phyloP scores from a whole-genome alignment of 106 monocot species.

The Dactylorhiza incarnata region DNA sequence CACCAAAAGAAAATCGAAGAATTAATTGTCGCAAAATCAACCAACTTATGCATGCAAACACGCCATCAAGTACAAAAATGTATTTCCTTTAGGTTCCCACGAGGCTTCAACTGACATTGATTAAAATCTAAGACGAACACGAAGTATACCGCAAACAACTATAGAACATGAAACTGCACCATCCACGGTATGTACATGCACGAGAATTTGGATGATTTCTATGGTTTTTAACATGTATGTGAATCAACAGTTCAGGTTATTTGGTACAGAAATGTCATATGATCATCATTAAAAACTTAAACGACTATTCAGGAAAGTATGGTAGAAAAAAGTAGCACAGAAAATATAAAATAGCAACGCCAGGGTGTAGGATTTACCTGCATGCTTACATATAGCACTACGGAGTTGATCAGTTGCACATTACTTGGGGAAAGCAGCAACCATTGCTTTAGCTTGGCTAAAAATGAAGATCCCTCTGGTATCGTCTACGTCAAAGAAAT shows the following conservation, averaged over 20 bases:
- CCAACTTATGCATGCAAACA: not conserved
- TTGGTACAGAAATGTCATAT: not conserved
- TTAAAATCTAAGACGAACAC: not conserved
- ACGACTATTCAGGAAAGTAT: not conserved
- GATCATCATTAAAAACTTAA: not conserved
- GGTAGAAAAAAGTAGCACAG: not conserved
- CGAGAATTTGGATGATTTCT: not conserved
- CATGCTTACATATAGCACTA: slow-evolving; percentile 94
- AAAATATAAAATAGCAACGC: not conserved
- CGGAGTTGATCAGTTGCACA: slow-evolving; percentile 87
- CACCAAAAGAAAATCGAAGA: not conserved
- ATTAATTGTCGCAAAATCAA: not conserved
- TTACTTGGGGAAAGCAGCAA: slow-evolving; percentile 65
- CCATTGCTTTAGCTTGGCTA: slow-evolving; percentile 70
- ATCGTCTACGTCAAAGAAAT: slow-evolving; percentile 40
- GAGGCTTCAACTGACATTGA: not conserved
- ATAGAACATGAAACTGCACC: not conserved
- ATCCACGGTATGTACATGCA: not conserved
- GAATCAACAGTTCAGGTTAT: not conserved
- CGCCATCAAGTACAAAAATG: not conserved
- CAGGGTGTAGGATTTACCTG: slow-evolving; percentile 44
- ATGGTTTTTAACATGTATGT: not conserved
- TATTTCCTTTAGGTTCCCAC: not conserved
- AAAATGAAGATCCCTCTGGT: slow-evolving; percentile 55
- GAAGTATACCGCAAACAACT: no score